Evolutionary conservation across 768 basidiomycete genomes (phyloP).

Genomic region (Galerina sulciceps): DNA sequence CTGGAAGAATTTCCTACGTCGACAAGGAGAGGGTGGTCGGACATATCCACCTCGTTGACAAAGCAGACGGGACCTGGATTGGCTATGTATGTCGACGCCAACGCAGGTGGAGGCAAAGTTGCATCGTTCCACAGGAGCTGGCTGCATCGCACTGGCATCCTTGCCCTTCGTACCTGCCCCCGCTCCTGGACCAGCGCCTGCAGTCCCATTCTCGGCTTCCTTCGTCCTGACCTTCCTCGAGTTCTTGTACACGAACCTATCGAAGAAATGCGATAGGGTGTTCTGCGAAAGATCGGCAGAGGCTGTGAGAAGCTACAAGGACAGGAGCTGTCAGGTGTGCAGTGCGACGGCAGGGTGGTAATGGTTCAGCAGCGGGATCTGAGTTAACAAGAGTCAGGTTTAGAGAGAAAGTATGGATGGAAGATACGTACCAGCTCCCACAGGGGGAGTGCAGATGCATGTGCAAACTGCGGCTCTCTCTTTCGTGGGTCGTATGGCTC

Average conservation of each 20-base stretch:
- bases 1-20: too few relatives aligned
- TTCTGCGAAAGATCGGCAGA: constrained; percentile 90
- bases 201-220: constrained; percentile 26
- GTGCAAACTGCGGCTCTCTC: constrained; percentile 86
- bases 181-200: constrained; percentile 30
- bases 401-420: neutral
- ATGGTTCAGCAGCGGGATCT: constrained; percentile 83
- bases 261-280: constrained; percentile 93
- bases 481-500: constrained; percentile 83
- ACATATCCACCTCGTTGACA: too few relatives aligned
- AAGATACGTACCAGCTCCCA: constrained; percentile 82
- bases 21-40: too few relatives aligned
- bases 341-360: constrained; percentile 91
- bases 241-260: constrained; percentile 97
- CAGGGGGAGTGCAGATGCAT: constrained; percentile 79
- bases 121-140: too few relatives aligned
- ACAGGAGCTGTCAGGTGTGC: constrained; percentile 82
- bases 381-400: neutral
- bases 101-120: too few relatives aligned
- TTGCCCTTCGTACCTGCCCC: constrained; percentile 38
- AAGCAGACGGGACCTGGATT: too few relatives aligned
- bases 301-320: constrained; percentile 73
- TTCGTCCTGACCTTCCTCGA: constrained; percentile 77
- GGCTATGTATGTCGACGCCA: too few relatives aligned
- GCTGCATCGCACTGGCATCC: constrained; percentile 91